Evolutionary conservation across 306 rosid genomes (phyloP), one percentile per base, ranked within the genome.

Genomic region (Purshia tridentata): DNA sequence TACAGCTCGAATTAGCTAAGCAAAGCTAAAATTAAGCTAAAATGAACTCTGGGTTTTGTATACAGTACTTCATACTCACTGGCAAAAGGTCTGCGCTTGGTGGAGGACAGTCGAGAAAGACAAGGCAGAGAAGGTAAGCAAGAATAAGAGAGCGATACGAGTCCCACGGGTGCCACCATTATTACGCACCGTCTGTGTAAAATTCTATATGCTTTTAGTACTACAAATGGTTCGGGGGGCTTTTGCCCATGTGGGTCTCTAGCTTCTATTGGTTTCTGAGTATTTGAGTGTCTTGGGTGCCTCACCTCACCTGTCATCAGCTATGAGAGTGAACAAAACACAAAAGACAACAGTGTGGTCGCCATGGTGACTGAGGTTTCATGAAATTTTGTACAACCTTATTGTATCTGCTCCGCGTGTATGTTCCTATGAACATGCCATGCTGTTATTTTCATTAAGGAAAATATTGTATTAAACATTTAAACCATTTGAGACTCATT

Each of bases 161-260:
- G 74, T 77, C 80, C 81, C 84, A 88, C 77, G 83, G 84, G 88
- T 74, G 74, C 74, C 79, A 55, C 72, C 84, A 81, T 90, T 55
- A 76, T 76, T 29, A 29, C 35, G 1, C 88, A 52, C 20, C 16
- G 55, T 19, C 9, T 35, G 0, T 2, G 14, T 60, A 4, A 3
- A 48, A 7, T 15, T 15, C 44, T 67, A 8, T 9, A 6, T 48
- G 65, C 47, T 50, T 69, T 67, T n/a, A n/a, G n/a, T n/a, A 9
- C 41, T n/a, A 15, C 12, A 1, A 42, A 7, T 50, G 77, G 68
- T 63, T 61, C 29, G 62, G 61, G 61, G 41, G 70, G 50, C 13
- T 16, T 16, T 50, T 37, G 48, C 13, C 61, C 70, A 11, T 37
- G 6, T 37, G 35, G 22, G 37, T 62, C 16, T 39, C 77, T 7